A percentile compares a stretch with the other conserved stretches of the same genome.
Evolutionary conservation across 2,329 filamentous ascomycete species (phyloP).

Genomic region (Alternaria tenuissima): DNA sequence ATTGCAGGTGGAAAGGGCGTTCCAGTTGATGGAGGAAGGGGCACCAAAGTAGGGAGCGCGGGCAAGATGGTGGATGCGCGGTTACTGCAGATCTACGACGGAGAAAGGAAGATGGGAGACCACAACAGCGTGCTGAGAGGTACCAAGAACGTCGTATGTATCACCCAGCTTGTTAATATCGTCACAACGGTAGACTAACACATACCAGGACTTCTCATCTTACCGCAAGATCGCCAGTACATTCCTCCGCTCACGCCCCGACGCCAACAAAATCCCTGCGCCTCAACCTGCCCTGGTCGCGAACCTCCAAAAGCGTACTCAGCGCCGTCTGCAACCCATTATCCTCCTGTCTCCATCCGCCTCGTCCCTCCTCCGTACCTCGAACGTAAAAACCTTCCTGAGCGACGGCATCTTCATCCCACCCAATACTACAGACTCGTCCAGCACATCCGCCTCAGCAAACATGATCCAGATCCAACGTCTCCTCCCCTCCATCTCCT

Average conservation of each 20-base stretch:
- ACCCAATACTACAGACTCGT: constrained; percentile 68
- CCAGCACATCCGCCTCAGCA: constrained; percentile 61
- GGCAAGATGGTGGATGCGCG: constrained; percentile 72
- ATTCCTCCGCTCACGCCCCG: constrained; percentile 69
- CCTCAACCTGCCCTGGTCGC: constrained; percentile 49
- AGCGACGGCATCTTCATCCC: constrained; percentile 83
- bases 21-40: constrained; percentile 44
- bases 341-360: constrained; percentile 96
- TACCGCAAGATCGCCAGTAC: constrained; percentile 84
- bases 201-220: constrained; percentile 83
- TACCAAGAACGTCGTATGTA: constrained; percentile 81
- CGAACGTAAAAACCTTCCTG: constrained; percentile 94
- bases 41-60: constrained; percentile 46
- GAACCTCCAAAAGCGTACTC: constrained; percentile 51
- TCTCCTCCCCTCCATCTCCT: constrained; percentile 71
- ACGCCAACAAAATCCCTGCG: constrained; percentile 48
- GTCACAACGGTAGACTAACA: constrained; percentile 20
- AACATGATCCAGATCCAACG: constrained; percentile 90
- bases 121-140: constrained; percentile 87
- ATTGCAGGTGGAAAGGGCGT: constrained; percentile 60
- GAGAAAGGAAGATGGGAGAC: constrained; percentile 90
- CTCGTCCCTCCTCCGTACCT: constrained; percentile 91
- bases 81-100: constrained; percentile 86
- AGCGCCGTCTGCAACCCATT: constrained; percentile 73
- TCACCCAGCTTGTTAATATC: neutral